phyloP scores from a whole-genome alignment of 2,329 filamentous ascomycete genomes.

The Dryadomyces sulphureus region DNA sequence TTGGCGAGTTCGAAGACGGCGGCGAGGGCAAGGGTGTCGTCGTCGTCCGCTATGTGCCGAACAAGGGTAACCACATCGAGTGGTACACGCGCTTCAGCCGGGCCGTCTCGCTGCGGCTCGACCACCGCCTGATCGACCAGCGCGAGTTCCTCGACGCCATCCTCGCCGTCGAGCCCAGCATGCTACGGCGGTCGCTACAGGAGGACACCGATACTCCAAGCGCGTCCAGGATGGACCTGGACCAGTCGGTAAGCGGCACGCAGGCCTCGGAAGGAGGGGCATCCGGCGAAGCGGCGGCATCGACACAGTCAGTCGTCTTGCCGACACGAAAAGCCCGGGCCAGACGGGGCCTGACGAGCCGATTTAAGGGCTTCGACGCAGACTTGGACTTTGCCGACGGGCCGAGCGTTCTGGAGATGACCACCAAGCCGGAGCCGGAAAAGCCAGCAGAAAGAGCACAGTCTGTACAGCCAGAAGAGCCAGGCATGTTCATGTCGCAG shows the following conservation, averaged over 20 bases:
- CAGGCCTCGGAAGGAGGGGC: constrained; percentile 12
- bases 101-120: constrained; percentile 53
- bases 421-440: background rate
- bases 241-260: constrained; percentile 9
- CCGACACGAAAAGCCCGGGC: background rate
- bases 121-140: constrained; percentile 74
- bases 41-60: constrained; percentile 56
- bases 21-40: constrained; percentile 58
- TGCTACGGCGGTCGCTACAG: constrained; percentile 54
- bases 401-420: background rate
- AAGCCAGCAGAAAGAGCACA: constrained; percentile 1
- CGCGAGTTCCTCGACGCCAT: constrained; percentile 88
- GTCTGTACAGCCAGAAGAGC: background rate
- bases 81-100: constrained; percentile 61
- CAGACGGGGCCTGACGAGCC: constrained; percentile 18
- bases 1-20: constrained; percentile 48
- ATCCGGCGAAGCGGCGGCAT: constrained; percentile 9
- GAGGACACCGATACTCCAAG: constrained; percentile 20
- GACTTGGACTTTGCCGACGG: constrained; percentile 24
- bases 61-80: constrained; percentile 34
- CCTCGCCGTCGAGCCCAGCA: constrained; percentile 59
- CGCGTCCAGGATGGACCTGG: constrained; percentile 13
- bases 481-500: constrained; percentile 44
- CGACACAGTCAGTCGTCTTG: background rate
- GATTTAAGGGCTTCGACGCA: constrained; percentile 60